Evolutionary conservation across 2,329 filamentous ascomycete genomes (phyloP), one percentile per base, ranked within the genome.

Genomic region (Diaporthe longicolla): DNA sequence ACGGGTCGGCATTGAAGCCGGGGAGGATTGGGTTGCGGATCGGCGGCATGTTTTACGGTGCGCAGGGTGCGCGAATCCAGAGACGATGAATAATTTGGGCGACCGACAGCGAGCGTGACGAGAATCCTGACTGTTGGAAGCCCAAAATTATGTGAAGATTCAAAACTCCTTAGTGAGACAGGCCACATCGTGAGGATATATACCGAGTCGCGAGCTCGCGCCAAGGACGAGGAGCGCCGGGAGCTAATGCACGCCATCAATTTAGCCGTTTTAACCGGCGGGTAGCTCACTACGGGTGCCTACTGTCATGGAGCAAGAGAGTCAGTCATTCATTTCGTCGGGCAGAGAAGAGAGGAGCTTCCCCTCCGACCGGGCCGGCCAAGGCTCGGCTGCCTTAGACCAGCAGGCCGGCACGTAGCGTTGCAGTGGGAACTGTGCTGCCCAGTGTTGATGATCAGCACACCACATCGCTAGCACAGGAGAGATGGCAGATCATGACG

Each of bases 1-100:
- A 89, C 29, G 88, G 88, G 80, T 90, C 88, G 52, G 88, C 82
- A 78, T 90, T 88, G 81, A 89, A 90, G 43, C 88, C 88, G 21
- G 88, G 88, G 29, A 90, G 84, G 77, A 90, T 89, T 13, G 88
- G 88, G 75, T 90, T 91, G 73, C 84, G 84, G 50, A 89, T 79
- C 15, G 81, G 81, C 54, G 85, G 87, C 88, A 87, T 89, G 69
- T 13, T 82, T 63, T 26, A 13, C 6, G 15, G 17, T 58, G 21
- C 45, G 17, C 40, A 35, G 21, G 26, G 24, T 65, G 43, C 6
- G 61, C 15, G 10, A 40, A 13, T 40, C 15, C 37, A 40, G 11
- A 13, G 37, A 13, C 5, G 37, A 15, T 40, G 37, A 15, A 43
- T 43, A 5, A 11, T 43, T 43, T 43, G 40, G 13, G 40, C 6